phyloP scores from a whole-genome alignment of 257 asterid genomes.

The Nicotiana sylvestris region DNA sequence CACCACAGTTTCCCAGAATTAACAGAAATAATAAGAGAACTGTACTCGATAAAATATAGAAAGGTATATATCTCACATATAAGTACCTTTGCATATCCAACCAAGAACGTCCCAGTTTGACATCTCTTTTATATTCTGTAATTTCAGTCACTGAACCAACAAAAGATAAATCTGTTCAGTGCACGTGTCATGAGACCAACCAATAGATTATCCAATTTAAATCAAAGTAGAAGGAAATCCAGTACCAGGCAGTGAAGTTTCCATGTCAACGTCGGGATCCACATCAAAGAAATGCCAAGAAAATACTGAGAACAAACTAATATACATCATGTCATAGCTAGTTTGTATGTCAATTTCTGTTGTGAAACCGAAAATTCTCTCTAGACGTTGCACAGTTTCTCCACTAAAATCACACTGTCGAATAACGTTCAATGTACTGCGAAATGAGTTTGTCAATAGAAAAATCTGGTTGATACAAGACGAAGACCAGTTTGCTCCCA shows the following conservation, averaged over 20 bases:
- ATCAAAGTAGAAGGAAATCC: not conserved
- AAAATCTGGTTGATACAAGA: conserved; percentile 5
- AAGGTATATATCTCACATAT: not conserved
- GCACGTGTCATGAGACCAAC: not conserved
- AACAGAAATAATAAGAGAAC: not conserved
- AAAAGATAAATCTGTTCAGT: not conserved
- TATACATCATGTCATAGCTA: not conserved
- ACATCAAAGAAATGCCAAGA: not conserved
- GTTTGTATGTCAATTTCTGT: not conserved
- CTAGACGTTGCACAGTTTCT: not conserved
- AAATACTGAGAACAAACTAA: not conserved
- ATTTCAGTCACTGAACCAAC: not conserved
- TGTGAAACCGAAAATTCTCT: not conserved
- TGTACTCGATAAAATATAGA: not conserved
- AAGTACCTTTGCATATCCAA: conserved; percentile 2
- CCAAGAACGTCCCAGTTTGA: not conserved
- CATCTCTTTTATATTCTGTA: not conserved
- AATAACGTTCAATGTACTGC: too few relatives aligned
- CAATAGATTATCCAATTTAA: not conserved
- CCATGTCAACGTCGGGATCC: not conserved
- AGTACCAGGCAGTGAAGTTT: not conserved
- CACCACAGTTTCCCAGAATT: not conserved
- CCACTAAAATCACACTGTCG: too few relatives aligned
- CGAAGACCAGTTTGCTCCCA: conserved; percentile 17
- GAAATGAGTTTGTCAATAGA: not conserved